Conservation (phyloP, 179 eudicot species). For the Actinidia polygama region DNA sequence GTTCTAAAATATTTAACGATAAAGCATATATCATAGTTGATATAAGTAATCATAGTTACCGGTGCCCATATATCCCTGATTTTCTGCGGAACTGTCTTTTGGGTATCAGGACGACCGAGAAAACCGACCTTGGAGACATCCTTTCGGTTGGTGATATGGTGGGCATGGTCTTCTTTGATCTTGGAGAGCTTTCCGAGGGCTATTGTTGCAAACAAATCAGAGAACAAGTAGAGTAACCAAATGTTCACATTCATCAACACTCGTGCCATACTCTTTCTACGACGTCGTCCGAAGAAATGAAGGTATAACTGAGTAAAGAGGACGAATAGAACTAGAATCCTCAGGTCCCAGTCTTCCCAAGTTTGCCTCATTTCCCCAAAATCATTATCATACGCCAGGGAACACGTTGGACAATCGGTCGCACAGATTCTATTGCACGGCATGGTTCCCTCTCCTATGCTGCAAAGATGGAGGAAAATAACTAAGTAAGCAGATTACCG, state of each 20-base stretch:
- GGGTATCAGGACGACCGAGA: slow-evolving; percentile 21
- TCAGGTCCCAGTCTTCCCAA: slow-evolving; percentile 14
- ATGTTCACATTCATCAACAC: neutral
- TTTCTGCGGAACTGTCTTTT: no score
- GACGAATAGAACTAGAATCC: neutral
- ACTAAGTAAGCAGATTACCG: no score
- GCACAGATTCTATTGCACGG: neutral
- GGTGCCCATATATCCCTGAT: no score
- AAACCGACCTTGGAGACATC: neutral
- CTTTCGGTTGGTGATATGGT: no score
- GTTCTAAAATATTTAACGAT: no score
- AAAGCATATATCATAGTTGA: no score
- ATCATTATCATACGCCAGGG: neutral
- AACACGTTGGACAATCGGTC: neutral
- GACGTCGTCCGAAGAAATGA: neutral
- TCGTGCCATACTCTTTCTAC: neutral
- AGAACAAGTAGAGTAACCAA: slow-evolving; percentile 3
- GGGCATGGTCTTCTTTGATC: neutral
- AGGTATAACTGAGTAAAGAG: slow-evolving; percentile 15
- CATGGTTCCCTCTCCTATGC: slow-evolving; percentile 12
- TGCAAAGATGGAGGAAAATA: neutral
- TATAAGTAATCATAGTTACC: no score
- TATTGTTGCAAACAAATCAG: slow-evolving; percentile 17
- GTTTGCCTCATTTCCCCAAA: neutral
- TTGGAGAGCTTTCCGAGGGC: slow-evolving; percentile 25